Evolutionary conservation across 2,329 filamentous ascomycete genomes (phyloP).

Genomic region (Sporothrix pallida): DNA sequence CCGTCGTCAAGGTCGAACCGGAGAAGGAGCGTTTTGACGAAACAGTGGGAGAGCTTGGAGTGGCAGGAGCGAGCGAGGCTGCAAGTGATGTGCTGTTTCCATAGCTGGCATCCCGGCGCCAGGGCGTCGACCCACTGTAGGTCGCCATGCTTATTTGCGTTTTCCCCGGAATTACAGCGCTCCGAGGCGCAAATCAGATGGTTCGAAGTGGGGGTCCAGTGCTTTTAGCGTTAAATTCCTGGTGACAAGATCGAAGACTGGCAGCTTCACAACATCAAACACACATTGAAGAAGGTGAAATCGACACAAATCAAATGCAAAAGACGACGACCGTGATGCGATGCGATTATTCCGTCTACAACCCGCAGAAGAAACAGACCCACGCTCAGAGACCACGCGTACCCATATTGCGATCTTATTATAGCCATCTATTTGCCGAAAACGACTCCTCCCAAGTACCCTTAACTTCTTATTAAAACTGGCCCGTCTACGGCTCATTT

Average conservation of each 20-base stretch:
- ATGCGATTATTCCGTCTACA: background rate
- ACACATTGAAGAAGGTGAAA: too few relatives aligned
- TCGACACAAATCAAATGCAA: background rate
- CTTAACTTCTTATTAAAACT: background rate
- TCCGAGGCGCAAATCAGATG: constrained; percentile 15
- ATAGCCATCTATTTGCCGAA: constrained; percentile 24
- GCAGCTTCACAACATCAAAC: background rate
- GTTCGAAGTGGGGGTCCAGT: background rate
- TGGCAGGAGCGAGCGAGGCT: constrained; percentile 28
- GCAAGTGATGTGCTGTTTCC: constrained; percentile 24
- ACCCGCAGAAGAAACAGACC: background rate
- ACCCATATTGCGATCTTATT: background rate
- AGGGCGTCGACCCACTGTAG: constrained; percentile 28
- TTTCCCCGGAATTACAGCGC: constrained; percentile 33
- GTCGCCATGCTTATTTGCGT: background rate
- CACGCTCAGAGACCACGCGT: background rate
- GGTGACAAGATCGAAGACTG: background rate
- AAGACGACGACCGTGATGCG: constrained; percentile 5
- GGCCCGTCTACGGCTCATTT: constrained; percentile 1
- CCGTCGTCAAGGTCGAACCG: background rate
- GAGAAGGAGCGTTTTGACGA: constrained; percentile 11
- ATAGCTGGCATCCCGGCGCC: constrained; percentile 1
- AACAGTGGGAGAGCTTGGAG: constrained; percentile 7
- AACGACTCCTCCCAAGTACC: background rate
- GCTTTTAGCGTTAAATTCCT: background rate